A percentile compares a stretch with the other conserved stretches of the same genome.
phyloP scores from a whole-genome alignment of 192 early-diverging fungal species.

The Entrophospora sp. region DNA sequence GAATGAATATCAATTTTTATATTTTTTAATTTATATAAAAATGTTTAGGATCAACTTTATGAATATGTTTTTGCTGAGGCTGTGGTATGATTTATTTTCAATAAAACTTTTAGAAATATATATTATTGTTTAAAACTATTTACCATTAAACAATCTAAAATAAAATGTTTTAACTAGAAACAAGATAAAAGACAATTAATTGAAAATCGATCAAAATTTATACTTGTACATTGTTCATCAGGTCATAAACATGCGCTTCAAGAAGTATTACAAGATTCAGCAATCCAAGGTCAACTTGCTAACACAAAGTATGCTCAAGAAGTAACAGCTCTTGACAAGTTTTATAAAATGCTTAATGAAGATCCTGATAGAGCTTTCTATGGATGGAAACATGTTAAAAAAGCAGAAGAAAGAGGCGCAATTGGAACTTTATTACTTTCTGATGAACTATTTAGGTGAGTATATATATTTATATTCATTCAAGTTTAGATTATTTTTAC shows the following conservation, averaged over 20 bases:
- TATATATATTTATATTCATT: background rate
- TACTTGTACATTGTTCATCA: slow-evolving; percentile 85
- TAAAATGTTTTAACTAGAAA: slow-evolving; percentile 45
- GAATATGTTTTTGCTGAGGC: slow-evolving; percentile 81
- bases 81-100: too few species aligned
- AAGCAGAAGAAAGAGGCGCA: slow-evolving; percentile 77
- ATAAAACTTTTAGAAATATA: too few species aligned
- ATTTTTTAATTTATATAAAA: background rate
- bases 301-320: slow-evolving; percentile 92
- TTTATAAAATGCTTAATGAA: slow-evolving; percentile 83
- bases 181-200: slow-evolving; percentile 74
- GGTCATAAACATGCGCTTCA: slow-evolving; percentile 94
- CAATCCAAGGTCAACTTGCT: slow-evolving; percentile 65
- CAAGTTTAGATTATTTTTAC: background rate
- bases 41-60: slow-evolving; percentile 75
- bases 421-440: slow-evolving; percentile 85
- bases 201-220: slow-evolving; percentile 80
- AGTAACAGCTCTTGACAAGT: slow-evolving; percentile 69
- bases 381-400: slow-evolving; percentile 74
- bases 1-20: too few species aligned
- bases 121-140: too few species aligned
- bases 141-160: too few species aligned
- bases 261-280: slow-evolving; percentile 84
- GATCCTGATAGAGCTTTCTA: slow-evolving; percentile 92
- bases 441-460: slow-evolving; percentile 79